Evolutionary conservation across 208 protist genomes (phyloP), one percentile per base, ranked within the genome.

Genomic region (Wallacemonas sp.): DNA sequence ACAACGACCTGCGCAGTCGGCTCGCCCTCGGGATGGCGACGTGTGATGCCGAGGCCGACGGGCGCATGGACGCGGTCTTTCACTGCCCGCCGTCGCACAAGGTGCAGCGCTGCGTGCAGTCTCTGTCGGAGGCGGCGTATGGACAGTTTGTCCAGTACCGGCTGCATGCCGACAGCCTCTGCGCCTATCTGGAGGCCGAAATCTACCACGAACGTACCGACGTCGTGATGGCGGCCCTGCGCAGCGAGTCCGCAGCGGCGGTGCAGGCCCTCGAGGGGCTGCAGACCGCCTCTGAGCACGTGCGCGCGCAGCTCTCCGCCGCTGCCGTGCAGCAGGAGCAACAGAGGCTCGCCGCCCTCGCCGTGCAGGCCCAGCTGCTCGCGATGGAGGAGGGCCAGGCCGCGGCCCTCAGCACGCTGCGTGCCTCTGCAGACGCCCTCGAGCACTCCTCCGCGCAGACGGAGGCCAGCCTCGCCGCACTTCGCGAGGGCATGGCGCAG

Each of bases 171-270:
- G 85, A 92, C 62, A 78, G 88, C 16, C 57, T 96, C 8, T 96
- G 91, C 67, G 76, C 84, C 11, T 93, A 92, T 65, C 73, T 93
- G 45, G 80, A 93, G 59, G 87, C 94, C 62, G 87, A 93, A 62
- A 55, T 89, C 7, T 96, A 92, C 70, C 91, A 96, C 57, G 74
- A 96, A 71, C 87, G 88, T 63, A 96, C 91, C 7, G 88, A 92
- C 65, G 66, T 67, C 4, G 82, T 81, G 3, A 79, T 95, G 18
- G 76, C 76, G 28, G 73, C 76, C n/a, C 79, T 95, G 57, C 72
- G 77, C 18, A 50, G 49, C 16, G 61, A 82, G 54, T 57, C 84
- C 38, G 57, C 67, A 28, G 64, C 55, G 23, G 79, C 80, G 29
- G 70, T 79, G 12, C 55, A 68, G 29, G 50, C 75, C 1, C 71